Conservation (phyloP, 805 yeast genomes). For the Candida odintsovae region DNA sequence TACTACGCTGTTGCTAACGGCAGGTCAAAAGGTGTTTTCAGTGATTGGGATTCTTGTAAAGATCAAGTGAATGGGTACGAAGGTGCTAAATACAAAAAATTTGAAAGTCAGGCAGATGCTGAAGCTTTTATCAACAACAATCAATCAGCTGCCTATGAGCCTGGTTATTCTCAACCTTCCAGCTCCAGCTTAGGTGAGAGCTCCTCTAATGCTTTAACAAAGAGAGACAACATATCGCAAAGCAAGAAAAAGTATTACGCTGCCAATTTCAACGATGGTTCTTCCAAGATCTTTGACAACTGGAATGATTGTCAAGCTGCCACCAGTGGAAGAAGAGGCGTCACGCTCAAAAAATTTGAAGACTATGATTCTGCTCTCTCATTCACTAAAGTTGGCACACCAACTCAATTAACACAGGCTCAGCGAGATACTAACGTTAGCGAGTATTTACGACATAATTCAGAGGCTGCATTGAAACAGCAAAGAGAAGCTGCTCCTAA, state of each 20-base stretch:
- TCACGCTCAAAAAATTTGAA: constrained; percentile 38
- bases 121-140: constrained; percentile 20
- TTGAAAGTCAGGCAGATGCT: constrained; percentile 43
- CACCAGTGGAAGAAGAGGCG: constrained; percentile 29
- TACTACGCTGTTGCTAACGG: constrained; percentile 56
- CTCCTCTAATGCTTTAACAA: background rate
- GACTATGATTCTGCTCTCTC: constrained; percentile 8
- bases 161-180: background rate
- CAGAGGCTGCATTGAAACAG: constrained; percentile 1
- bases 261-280: constrained; percentile 25
- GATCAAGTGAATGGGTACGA: constrained; percentile 43
- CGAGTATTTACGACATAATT: constrained; percentile 1
- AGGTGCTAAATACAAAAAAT: constrained; percentile 33
- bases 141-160: background rate
- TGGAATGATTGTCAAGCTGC: constrained; percentile 30
- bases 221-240: background rate
- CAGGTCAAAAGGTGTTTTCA: constrained; percentile 48
- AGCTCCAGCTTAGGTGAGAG: background rate
- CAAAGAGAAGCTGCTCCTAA: constrained; percentile 5
- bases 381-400: constrained; percentile 5
- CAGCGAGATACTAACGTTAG: background rate
- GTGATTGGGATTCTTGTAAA: constrained; percentile 53
- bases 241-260: constrained; percentile 22
- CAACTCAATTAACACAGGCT: background rate
- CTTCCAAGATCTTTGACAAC: constrained; percentile 22